Percentiles rank a stretch among this genome's conserved stretches.
phyloP scores from a whole-genome alignment of 768 basidiomycete species.

The Leccinum uliginosum region DNA sequence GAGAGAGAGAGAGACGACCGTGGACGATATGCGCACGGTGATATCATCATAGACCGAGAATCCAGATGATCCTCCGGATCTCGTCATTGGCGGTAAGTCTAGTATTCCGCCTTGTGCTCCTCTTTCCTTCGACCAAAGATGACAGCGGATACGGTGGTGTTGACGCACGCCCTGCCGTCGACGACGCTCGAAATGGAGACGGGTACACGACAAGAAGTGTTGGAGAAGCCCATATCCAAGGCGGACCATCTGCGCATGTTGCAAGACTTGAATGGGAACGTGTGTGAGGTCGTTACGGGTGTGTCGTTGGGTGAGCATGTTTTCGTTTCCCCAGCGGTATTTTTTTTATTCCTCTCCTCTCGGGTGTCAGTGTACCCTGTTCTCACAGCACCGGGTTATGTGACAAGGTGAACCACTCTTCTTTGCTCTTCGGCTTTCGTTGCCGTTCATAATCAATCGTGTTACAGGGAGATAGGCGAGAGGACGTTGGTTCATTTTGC shows the following conservation, averaged over 20 bases:
- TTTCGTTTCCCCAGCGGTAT: neutral
- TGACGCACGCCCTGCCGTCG: constrained; percentile 66
- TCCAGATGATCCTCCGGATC: constrained; percentile 68
- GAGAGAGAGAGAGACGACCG: neutral
- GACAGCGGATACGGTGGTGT: constrained; percentile 94
- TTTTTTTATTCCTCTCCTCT: neutral
- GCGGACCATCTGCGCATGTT: constrained; percentile 86
- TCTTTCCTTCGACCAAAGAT: neutral
- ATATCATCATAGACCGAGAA: constrained; percentile 37
- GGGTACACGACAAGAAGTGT: constrained; percentile 58
- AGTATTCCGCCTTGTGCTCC: neutral
- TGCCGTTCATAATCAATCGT: neutral
- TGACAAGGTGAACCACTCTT: constrained; percentile 47
- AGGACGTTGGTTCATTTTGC: constrained; percentile 75
- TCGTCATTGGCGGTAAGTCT: constrained; percentile 68
- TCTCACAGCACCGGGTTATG: constrained; percentile 71
- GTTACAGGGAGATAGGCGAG: constrained; percentile 71
- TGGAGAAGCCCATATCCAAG: constrained; percentile 84
- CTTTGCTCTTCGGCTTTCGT: neutral
- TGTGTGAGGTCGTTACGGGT: constrained; percentile 92
- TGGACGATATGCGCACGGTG: neutral
- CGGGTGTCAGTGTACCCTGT: constrained; percentile 60
- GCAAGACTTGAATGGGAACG: constrained; percentile 76
- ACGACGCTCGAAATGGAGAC: constrained; percentile 43
- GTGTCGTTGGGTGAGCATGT: constrained; percentile 66